Base-by-base conservation (phyloP, 1,139 yeast species). In the Yamadazyma trypodendri region DNA sequence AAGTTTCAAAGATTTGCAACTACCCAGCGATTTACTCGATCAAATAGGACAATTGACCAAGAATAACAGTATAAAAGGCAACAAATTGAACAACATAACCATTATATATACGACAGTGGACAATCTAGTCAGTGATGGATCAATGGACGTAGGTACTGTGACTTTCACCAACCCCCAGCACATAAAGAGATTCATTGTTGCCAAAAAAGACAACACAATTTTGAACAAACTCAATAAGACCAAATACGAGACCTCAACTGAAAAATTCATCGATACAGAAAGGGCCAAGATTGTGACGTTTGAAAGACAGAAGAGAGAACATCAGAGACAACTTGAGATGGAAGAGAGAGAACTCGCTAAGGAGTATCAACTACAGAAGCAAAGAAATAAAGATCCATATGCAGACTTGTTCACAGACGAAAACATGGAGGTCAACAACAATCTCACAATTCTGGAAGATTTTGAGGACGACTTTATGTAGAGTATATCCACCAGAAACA, bases 111-210 rank as follows among this genome's bases (percentile, higher is more conserved):
- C 95, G 0, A 89, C 94, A 0, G 87, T 88, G 72, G 72, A 74
- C 31, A 87, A 87, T 54, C 65, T 87, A 39, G 73, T 75, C 35
- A 83, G 85, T 45, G 81, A 79, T 39, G 84, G 84, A 4, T 75
- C 77, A 28, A 86, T 85, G 95, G 89, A 79, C 35, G 77, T 76
- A n/a, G 96, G 95, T 4, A 88, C 89, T 32, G 95, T 86, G 4
- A 77, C 87, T 1, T 87, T 85, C 58, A 68, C 74, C 33, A 79
- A 81, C 39, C 71, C 71, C 3, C 70, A 72, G 43, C 61, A 62
- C 37, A 82, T 84, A 23, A 77, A 68, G 46, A 70, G 79, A 44
- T 58, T 79, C 20, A 73, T 70, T 46, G 72, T 87, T 24, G 73
- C 71, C 38, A 74, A 73, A 33, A 72, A 82, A 42, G 81, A 82